Conservation (phyloP, 192 early-diverging fungal genomes). For the Hyaloraphidium curvatum region DNA sequence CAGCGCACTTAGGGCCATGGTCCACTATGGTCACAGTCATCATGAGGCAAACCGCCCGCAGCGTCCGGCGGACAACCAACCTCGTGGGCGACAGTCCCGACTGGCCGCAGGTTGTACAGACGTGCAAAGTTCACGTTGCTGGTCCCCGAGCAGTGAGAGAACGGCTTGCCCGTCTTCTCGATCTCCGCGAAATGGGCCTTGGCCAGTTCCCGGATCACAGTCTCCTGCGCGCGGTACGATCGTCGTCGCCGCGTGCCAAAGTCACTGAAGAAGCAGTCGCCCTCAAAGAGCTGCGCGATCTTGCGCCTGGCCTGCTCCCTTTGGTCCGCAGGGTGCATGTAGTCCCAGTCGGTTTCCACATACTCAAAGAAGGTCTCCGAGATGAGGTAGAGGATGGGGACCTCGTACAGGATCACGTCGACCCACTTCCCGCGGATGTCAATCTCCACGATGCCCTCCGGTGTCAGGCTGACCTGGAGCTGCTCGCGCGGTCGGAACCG, state of each 20-base stretch:
- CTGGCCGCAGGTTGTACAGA: conserved; percentile 12
- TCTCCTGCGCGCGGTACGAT: conserved; percentile 41
- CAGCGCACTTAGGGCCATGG: conserved; percentile 51
- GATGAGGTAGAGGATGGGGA: conserved; percentile 43
- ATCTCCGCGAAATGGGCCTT: not conserved
- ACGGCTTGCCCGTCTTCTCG: not conserved
- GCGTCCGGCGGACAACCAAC: no score
- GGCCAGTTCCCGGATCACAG: conserved; percentile 24
- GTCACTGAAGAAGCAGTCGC: conserved; percentile 51
- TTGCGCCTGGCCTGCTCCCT: conserved; percentile 28
- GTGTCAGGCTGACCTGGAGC: conserved; percentile 6
- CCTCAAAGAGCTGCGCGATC: conserved; percentile 20
- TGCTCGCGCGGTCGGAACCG: conserved; percentile 31
- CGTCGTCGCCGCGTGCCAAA: conserved; percentile 58
- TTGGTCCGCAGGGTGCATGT: conserved; percentile 40
- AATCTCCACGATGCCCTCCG: conserved; percentile 18
- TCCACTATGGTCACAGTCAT: no score
- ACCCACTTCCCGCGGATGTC: conserved; percentile 39
- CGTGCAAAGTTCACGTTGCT: conserved; percentile 51
- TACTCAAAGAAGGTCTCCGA: conserved; percentile 47
- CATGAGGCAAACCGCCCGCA: no score
- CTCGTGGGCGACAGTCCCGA: conserved; percentile 49
- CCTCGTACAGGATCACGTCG: conserved; percentile 58
- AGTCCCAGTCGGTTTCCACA: conserved; percentile 48
- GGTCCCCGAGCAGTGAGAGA: conserved; percentile 21